These are phyloP conservation scores for Camellia lanceoleosa DNA, from an alignment of 148 eudicot species.

Conservation along the genomic window DNA sequence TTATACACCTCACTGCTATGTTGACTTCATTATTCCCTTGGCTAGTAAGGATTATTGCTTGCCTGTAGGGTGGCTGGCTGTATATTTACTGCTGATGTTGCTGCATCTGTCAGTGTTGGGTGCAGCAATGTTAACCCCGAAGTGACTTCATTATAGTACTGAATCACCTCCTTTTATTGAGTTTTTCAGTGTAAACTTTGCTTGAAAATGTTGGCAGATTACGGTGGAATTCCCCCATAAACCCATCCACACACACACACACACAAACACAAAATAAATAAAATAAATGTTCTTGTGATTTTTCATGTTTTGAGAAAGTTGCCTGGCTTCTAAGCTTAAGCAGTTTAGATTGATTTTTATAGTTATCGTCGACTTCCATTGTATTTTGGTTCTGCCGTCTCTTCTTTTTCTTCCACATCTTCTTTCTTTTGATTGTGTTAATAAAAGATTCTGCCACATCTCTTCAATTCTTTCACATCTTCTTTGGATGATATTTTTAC, in stretches of 20 bases:
- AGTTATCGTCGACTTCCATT: neutral
- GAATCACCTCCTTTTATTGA: neutral
- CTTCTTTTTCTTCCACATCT: neutral
- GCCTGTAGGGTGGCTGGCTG: neutral
- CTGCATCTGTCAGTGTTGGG: neutral
- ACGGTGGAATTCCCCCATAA: neutral
- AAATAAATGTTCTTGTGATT: neutral
- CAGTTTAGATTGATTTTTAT: neutral
- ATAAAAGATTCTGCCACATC: neutral
- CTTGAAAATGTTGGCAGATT: neutral
- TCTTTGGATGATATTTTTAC: neutral
- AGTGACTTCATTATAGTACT: neutral
- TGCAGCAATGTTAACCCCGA: neutral
- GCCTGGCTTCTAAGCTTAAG: neutral
- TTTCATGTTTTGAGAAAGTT: neutral
- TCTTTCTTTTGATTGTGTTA: neutral
- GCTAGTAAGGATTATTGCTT: conserved; percentile 1
- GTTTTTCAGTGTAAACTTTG: neutral
- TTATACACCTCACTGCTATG: conserved; percentile 17
- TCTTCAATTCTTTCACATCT: neutral
- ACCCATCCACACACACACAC: neutral
- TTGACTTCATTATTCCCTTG: conserved; percentile 1
- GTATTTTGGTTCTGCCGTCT: neutral
- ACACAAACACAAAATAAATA: neutral
- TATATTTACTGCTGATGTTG: neutral